A percentile compares a stretch with the other conserved stretches of the same genome.
Conservation (phyloP, 148 eudicot species). For the Agrostemma githago region DNA sequence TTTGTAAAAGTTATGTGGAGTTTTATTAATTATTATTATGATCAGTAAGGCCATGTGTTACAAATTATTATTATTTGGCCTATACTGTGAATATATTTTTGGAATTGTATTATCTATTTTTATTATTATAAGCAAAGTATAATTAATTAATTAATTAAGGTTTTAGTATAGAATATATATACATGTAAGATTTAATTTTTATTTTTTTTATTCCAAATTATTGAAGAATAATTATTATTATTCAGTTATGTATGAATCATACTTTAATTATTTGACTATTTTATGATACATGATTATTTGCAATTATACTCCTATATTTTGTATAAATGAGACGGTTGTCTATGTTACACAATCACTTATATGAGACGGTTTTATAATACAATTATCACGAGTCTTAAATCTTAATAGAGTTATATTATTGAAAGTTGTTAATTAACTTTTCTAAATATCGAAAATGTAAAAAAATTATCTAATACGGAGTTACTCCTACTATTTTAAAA, state of each 20-base stretch:
- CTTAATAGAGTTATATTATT: background rate
- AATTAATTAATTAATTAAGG: background rate
- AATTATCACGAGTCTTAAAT: background rate
- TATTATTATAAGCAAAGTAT: background rate
- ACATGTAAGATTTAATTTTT: background rate
- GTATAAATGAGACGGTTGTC: too few relatives aligned
- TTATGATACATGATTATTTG: background rate
- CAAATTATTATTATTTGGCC: background rate
- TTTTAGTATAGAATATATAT: background rate
- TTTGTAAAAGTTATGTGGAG: background rate
- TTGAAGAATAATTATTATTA: background rate
- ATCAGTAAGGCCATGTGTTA: background rate
- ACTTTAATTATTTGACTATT: background rate
- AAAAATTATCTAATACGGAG: too few relatives aligned
- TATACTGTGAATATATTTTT: slow-evolving; percentile 3
- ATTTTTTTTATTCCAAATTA: background rate
- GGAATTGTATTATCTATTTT: background rate
- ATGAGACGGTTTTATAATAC: background rate
- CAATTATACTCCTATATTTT: too few relatives aligned
- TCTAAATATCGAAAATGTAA: too few relatives aligned
- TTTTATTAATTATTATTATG: background rate
- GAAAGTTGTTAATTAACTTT: too few relatives aligned
- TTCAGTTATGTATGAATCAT: background rate
- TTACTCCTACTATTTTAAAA: too few relatives aligned
- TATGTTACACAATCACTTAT: background rate